Base-by-base conservation (phyloP, 441 rosid species). In the Mallotus repandus region DNA sequence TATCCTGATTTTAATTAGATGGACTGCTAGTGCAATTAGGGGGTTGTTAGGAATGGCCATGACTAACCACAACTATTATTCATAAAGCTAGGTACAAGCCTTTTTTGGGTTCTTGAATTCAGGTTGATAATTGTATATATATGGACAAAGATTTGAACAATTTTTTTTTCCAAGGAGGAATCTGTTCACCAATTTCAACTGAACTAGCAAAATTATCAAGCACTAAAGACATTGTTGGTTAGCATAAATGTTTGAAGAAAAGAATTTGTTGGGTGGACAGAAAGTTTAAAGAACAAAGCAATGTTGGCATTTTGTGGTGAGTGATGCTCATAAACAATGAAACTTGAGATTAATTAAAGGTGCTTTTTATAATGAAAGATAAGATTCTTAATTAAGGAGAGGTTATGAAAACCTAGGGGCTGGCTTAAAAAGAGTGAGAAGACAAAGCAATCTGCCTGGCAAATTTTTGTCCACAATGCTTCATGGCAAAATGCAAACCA, bases 391-490 rank as follows among this genome's bases (percentile, higher is more conserved):
- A 52, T 16, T 52, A 50, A 67, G 43, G 25, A 60, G 14, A 32
- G 64, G 18, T 3, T 12, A 61, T 19, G 59, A 55, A 68, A 68
- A 32, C 43, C 0, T 4, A 68, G 13, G 48, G 48, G 61, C 15
- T 32, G 10, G 49, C 67, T 48, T 63, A 63, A 64, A 43, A 18
- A 55, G 41, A 5, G 32, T 14, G 63, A 69, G 25, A 56, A 38
- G 63, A 69, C 73, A 69, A 69, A 69, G 38, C n/a, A 9, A 57
- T 56, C 35, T 19, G 68, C 38, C 52, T 71, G 74, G 68, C 74
- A 61, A 46, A 4, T 61, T 50, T 61, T 53, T 61, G 68, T 50
- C 74, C 55, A 19, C 18, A 29, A 5, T 71, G 14, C n/a, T 55
- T 25, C 60, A 35, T 50, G 15, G 50, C 68, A 38, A 38, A 38